Conservation (phyloP, 768 basidiomycete species). For the Auricularia sp. region DNA sequence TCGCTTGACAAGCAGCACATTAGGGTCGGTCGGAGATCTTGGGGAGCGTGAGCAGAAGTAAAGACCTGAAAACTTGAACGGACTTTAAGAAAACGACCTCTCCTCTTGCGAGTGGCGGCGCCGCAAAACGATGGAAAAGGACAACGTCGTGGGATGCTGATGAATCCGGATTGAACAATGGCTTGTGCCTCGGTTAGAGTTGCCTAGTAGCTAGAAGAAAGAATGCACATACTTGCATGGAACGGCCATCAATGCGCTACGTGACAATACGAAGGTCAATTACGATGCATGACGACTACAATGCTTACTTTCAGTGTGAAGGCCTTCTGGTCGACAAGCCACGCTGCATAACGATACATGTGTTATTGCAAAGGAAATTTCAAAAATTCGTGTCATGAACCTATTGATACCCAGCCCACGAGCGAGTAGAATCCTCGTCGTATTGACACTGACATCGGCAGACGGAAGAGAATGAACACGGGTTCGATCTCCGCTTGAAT, state of each 20-base stretch:
- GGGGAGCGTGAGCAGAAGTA: background rate
- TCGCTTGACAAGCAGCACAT: slow-evolving; percentile 51
- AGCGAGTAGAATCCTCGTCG: too few relatives aligned
- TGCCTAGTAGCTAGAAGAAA: background rate
- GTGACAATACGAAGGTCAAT: background rate
- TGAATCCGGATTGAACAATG: slow-evolving; percentile 65
- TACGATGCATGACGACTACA: too few relatives aligned
- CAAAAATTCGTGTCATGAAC: too few relatives aligned
- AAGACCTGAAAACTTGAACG: slow-evolving; percentile 7
- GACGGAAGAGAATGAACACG: too few relatives aligned
- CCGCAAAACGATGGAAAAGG: slow-evolving; percentile 46
- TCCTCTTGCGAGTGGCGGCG: slow-evolving; percentile 34
- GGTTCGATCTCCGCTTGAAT: too few relatives aligned
- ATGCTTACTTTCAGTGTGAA: too few relatives aligned
- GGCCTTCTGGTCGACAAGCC: too few relatives aligned
- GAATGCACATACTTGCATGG: background rate
- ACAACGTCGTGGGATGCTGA: slow-evolving; percentile 53
- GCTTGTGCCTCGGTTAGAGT: slow-evolving; percentile 35
- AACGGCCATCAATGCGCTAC: background rate
- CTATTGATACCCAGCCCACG: too few relatives aligned
- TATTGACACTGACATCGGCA: too few relatives aligned
- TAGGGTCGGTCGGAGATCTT: slow-evolving; percentile 52
- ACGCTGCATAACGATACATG: too few relatives aligned
- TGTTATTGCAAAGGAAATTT: too few relatives aligned
- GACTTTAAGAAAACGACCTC: slow-evolving; percentile 62